These are phyloP conservation scores for Suillus subaureus DNA, from an alignment of 768 basidiomycete genomes.

Conservation along the genomic window DNA sequence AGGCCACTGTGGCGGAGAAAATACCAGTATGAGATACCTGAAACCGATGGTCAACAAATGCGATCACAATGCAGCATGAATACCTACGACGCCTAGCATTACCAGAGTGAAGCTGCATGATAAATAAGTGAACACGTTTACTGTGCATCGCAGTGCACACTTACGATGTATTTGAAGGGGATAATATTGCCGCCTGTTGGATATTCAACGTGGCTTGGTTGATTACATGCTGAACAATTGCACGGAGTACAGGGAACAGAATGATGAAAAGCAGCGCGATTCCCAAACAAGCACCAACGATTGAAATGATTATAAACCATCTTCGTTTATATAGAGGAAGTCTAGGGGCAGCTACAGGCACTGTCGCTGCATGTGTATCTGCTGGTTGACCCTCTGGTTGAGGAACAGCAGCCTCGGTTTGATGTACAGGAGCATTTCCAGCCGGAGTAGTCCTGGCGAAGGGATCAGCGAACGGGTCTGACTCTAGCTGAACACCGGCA, in stretches of 20 bases:
- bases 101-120: conserved; percentile 49
- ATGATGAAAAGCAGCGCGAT: conserved; percentile 69
- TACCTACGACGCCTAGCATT: conserved; percentile 55
- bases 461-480: conserved; percentile 16
- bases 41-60: conserved; percentile 7
- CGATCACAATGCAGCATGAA: not conserved
- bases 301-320: conserved; percentile 62
- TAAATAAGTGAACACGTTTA: conserved; percentile 10
- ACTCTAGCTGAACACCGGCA: not conserved
- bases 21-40: conserved; percentile 70
- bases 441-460: conserved; percentile 14
- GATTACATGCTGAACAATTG: conserved; percentile 67
- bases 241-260: conserved; percentile 67
- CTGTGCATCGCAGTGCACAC: conserved; percentile 15
- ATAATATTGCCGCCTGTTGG: conserved; percentile 50
- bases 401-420: not conserved
- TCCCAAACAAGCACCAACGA: conserved; percentile 51
- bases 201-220: conserved; percentile 57
- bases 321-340: conserved; percentile 61
- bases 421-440: not conserved
- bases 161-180: conserved; percentile 59
- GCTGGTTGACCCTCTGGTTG: not conserved
- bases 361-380: conserved; percentile 4
- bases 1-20: conserved; percentile 62
- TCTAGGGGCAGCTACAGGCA: conserved; percentile 14